These are phyloP conservation scores for Geotrichum restrictum DNA, from an alignment of 1,139 yeast species.

Conservation along the genomic window DNA sequence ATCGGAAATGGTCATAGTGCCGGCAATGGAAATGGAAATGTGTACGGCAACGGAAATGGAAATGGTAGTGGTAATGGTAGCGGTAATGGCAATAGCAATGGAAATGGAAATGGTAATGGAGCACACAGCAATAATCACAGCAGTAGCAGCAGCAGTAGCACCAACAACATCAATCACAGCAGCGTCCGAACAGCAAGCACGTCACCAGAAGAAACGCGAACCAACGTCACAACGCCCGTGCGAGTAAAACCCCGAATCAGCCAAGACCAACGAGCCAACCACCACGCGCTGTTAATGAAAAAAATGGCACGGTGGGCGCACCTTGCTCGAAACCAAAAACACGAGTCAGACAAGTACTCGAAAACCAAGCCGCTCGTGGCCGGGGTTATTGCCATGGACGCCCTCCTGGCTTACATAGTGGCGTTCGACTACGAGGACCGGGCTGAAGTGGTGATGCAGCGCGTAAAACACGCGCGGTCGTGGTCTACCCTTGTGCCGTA, in stretches of 20 bases:
- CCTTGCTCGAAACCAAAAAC: conserved; percentile 37
- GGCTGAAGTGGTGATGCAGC: conserved; percentile 30
- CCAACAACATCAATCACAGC: neutral
- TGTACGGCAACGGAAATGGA: neutral
- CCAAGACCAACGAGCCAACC: conserved; percentile 30
- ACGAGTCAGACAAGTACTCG: conserved; percentile 36
- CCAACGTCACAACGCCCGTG: neutral
- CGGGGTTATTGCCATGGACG: conserved; percentile 36
- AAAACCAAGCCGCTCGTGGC: conserved; percentile 30
- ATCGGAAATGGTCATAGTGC: too few relatives aligned
- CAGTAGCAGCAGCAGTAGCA: neutral
- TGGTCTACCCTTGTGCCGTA: conserved; percentile 41
- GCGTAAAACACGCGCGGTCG: conserved; percentile 33
- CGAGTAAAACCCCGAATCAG: neutral
- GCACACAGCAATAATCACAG: too few relatives aligned
- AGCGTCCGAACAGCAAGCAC: neutral
- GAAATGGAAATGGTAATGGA: neutral
- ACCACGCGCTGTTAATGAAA: conserved; percentile 28
- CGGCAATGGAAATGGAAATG: too few relatives aligned
- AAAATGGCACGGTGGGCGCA: conserved; percentile 35
- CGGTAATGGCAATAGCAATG: neutral
- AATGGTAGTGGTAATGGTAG: neutral
- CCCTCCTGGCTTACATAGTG: conserved; percentile 39
- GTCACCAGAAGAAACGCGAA: neutral
- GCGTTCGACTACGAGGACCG: conserved; percentile 44